A percentile compares a stretch with the other conserved stretches of the same genome.
Conservation (phyloP, 257 asterid genomes). For the Salvia splendens region DNA sequence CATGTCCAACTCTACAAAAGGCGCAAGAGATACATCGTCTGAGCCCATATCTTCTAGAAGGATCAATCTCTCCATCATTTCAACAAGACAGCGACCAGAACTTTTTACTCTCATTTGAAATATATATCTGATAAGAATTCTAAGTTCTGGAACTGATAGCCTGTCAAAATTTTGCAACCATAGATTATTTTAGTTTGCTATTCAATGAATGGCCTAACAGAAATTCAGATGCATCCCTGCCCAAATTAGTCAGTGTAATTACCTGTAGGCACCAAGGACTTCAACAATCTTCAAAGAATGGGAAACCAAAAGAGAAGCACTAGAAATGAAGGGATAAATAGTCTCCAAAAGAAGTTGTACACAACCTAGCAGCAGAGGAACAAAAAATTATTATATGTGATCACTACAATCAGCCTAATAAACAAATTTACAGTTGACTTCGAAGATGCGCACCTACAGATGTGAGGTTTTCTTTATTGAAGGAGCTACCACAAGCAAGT, state of each 20-base stretch:
- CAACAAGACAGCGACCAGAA: conserved; percentile 78
- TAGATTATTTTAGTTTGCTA: conserved; percentile 26
- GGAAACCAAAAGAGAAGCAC: conserved; percentile 76
- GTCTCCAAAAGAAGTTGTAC: conserved; percentile 96
- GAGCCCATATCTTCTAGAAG: conserved; percentile 73
- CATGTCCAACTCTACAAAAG: conserved; percentile 93
- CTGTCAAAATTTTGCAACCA: conserved; percentile 44
- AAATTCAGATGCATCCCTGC: conserved; percentile 25
- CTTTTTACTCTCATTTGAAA: conserved; percentile 71
- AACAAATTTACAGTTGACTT: conserved; percentile 22
- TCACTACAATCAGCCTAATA: conserved; percentile 21
- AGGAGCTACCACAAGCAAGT: conserved; percentile 84
- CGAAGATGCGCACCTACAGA: conserved; percentile 76
- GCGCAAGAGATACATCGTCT: conserved; percentile 90
- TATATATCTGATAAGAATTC: conserved; percentile 82
- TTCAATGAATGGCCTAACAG: conserved; percentile 20
- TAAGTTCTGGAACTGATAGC: conserved; percentile 82
- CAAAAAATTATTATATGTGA: conserved; percentile 27
- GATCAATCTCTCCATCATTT: conserved; percentile 90
- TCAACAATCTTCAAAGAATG: conserved; percentile 85
- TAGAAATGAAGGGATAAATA: conserved; percentile 81
- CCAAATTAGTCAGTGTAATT: conserved; percentile 29
- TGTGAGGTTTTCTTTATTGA: conserved; percentile 91
- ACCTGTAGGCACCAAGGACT: conserved; percentile 97
- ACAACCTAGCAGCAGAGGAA: conserved; percentile 63